Evolutionary conservation across 331 rosid species (phyloP).

Genomic region (Erythrophleum ivorense): DNA sequence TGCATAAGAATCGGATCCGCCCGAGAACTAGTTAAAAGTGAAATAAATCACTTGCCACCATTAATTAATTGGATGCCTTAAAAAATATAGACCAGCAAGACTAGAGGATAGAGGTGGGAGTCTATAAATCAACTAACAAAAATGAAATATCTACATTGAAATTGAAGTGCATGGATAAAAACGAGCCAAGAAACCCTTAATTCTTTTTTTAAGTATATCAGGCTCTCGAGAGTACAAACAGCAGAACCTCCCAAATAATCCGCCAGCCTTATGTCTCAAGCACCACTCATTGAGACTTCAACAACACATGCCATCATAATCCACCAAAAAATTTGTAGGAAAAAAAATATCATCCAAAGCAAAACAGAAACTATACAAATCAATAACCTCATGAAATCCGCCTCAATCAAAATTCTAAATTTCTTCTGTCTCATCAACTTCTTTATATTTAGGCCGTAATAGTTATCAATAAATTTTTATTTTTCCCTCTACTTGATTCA

Average conservation of each 20-base stretch:
- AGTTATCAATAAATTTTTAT: constrained; percentile 42
- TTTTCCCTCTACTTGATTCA: constrained; percentile 49
- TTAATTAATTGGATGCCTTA: too few relatives aligned
- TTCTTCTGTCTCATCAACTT: constrained; percentile 27
- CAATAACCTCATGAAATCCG: constrained; percentile 45
- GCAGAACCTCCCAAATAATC: not conserved
- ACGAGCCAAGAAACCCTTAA: not conserved
- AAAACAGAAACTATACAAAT: constrained; percentile 51
- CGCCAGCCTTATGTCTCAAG: not conserved
- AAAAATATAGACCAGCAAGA: too few relatives aligned
- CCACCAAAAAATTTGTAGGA: not conserved
- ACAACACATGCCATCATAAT: constrained; percentile 3
- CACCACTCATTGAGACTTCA: not conserved
- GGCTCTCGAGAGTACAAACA: not conserved
- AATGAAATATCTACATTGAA: not conserved
- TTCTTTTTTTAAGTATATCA: too few relatives aligned
- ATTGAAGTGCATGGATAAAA: not conserved
- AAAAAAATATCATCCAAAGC: constrained; percentile 31
- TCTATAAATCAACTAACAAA: too few relatives aligned
- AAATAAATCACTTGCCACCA: too few relatives aligned
- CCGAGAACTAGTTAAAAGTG: too few relatives aligned
- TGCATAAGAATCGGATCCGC: too few relatives aligned
- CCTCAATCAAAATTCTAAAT: constrained; percentile 42
- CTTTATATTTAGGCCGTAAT: constrained; percentile 26
- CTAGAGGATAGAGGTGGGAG: too few relatives aligned